A percentile compares a stretch with the other conserved stretches of the same genome.
Evolutionary conservation across 106 monocot species (phyloP).

Genomic region (Dioscorea dumetorum): DNA sequence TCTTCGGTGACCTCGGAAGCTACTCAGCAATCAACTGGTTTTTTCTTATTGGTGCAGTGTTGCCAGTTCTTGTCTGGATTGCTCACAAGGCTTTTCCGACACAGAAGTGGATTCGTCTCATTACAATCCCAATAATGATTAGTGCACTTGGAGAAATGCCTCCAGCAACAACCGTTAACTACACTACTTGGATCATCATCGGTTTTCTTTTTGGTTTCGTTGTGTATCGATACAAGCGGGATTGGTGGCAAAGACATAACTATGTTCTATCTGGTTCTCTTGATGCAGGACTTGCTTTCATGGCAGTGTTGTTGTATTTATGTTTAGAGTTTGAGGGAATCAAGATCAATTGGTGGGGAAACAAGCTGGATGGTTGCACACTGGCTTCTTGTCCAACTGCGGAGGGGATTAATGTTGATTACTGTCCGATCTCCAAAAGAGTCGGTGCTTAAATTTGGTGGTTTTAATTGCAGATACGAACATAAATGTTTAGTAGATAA

Average conservation of each 20-base stretch:
- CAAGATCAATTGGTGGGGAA: conserved; percentile 23
- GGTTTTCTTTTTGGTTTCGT: conserved; percentile 14
- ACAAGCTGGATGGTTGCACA: conserved; percentile 15
- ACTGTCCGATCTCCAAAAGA: conserved; percentile 8
- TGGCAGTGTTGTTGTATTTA: conserved; percentile 20
- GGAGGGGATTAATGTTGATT: conserved; percentile 2
- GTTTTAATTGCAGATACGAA: too few relatives aligned
- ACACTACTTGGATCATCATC: conserved; percentile 9
- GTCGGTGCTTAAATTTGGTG: too few relatives aligned
- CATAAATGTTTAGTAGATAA: too few relatives aligned
- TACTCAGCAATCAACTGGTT: conserved; percentile 19
- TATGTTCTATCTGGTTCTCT: conserved; percentile 20
- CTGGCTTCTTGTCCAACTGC: conserved; percentile 25
- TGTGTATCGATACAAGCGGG: not conserved
- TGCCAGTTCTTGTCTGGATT: conserved; percentile 6
- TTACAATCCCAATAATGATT: conserved; percentile 13
- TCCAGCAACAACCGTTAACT: conserved; percentile 13
- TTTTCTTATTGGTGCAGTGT: conserved; percentile 11
- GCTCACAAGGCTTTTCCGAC: conserved; percentile 4
- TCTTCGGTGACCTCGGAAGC: conserved; percentile 14
- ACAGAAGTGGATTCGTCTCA: conserved; percentile 12
- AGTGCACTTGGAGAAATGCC: conserved; percentile 6
- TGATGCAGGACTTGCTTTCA: conserved; percentile 30
- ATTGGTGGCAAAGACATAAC: conserved; percentile 22
- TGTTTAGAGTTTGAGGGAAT: conserved; percentile 4